Evolutionary conservation across 768 basidiomycete species (phyloP).

Genomic region (Bullera alba): DNA sequence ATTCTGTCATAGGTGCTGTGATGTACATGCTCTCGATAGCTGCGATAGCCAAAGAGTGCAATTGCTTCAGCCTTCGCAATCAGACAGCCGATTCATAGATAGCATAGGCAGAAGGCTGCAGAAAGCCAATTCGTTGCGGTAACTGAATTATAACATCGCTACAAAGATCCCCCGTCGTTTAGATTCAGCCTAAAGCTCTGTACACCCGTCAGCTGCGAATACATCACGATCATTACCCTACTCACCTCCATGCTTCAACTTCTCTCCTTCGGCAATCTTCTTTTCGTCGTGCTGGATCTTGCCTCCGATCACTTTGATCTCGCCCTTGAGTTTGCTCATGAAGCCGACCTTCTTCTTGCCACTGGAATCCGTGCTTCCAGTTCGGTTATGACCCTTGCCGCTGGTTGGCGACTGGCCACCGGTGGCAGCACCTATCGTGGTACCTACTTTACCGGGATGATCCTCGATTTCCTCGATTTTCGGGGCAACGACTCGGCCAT

Average conservation of each 20-base stretch:
- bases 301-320: conserved; percentile 22
- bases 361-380: neutral
- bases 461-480: neutral
- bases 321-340: conserved; percentile 35
- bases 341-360: conserved; percentile 31
- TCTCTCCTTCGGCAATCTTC: conserved; percentile 10
- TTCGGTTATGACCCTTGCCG: neutral
- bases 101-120: no score
- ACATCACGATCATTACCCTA: no score
- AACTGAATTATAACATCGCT: neutral
- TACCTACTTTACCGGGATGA: neutral
- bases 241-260: conserved; percentile 19
- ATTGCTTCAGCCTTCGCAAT: no score
- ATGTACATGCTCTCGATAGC: no score
- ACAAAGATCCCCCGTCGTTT: no score
- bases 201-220: no score
- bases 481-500: neutral
- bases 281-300: conserved; percentile 13
- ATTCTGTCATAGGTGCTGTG: no score
- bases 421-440: neutral
- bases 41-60: no score
- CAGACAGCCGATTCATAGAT: no score
- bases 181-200: no score
- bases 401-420: neutral
- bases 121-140: no score